Conservation (phyloP, 2,329 filamentous ascomycete genomes). For the Lecanicillium sp. region DNA sequence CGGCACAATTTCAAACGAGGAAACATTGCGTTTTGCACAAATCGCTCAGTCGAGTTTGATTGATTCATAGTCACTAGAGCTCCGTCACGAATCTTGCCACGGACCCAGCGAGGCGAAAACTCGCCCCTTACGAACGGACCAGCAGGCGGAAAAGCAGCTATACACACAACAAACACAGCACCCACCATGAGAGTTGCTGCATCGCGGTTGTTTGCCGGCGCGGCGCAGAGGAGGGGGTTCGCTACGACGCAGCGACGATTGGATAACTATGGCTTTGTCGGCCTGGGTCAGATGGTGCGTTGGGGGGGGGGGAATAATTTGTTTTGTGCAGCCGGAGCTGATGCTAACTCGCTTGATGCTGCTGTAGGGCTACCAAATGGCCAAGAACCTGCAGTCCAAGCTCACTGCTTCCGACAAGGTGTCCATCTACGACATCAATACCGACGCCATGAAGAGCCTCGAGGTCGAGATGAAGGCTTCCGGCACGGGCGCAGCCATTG, state of each 20-base stretch:
- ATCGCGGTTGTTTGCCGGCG: slow-evolving; percentile 10
- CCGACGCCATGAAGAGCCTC: slow-evolving; percentile 36
- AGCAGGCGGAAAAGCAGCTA: too few species aligned
- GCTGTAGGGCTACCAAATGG: slow-evolving; percentile 53
- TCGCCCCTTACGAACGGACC: too few species aligned
- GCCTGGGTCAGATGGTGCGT: slow-evolving; percentile 53
- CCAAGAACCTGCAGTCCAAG: slow-evolving; percentile 52
- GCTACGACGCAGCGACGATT: slow-evolving; percentile 37
- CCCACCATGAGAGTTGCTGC: slow-evolving; percentile 7
- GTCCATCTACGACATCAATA: slow-evolving; percentile 50
- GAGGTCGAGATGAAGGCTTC: slow-evolving; percentile 38
- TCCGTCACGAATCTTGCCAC: background rate
- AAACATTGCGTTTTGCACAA: too few species aligned
- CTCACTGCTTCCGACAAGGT: slow-evolving; percentile 42
- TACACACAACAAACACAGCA: background rate
- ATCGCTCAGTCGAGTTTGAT: background rate
- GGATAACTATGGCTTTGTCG: slow-evolving; percentile 52
- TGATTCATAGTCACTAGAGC: background rate
- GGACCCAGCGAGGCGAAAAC: too few species aligned
- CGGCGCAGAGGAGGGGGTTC: slow-evolving; percentile 39
- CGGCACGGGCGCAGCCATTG: slow-evolving; percentile 36
- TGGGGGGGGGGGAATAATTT: background rate
- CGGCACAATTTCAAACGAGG: too few species aligned
- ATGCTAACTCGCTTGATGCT: slow-evolving; percentile 6
- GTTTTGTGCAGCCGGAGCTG: background rate